These are phyloP conservation scores for Prunus kanzakura DNA, from an alignment of 306 rosid species.

Conservation along the genomic window DNA sequence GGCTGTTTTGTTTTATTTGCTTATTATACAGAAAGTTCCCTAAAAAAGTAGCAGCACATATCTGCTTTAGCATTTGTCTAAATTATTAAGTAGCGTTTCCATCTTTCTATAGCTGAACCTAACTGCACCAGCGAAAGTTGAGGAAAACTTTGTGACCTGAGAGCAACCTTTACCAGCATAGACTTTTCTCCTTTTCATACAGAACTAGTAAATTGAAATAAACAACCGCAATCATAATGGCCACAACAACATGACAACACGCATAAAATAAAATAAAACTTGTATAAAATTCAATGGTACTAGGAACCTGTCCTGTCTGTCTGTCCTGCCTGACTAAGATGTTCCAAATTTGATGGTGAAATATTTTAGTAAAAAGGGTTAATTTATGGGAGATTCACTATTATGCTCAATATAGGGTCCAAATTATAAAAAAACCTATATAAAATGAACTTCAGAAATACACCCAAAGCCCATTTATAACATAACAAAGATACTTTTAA, in stretches of 20 bases:
- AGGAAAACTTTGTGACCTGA: background rate
- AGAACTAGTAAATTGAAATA: background rate
- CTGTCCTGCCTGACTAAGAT: background rate
- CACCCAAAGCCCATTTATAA: too few species aligned
- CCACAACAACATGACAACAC: background rate
- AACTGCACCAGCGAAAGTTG: background rate
- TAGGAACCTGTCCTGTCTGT: background rate
- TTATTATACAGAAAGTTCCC: background rate
- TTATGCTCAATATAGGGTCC: too few species aligned
- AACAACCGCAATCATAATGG: background rate
- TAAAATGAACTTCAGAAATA: too few species aligned
- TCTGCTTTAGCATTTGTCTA: too few species aligned
- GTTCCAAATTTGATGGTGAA: background rate
- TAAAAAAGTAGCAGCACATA: too few species aligned
- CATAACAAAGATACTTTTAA: too few species aligned
- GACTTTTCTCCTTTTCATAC: background rate
- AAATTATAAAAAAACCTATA: too few species aligned
- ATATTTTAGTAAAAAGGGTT: background rate
- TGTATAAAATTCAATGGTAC: background rate
- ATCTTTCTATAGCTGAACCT: background rate
- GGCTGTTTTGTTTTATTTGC: background rate
- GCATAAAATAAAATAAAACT: background rate
- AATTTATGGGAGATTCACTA: too few species aligned
- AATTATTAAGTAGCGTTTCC: background rate
- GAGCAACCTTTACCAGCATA: background rate